Base-by-base conservation (phyloP, 495 filamentous ascomycete genomes). In the Tetracladium marchalianum region DNA sequence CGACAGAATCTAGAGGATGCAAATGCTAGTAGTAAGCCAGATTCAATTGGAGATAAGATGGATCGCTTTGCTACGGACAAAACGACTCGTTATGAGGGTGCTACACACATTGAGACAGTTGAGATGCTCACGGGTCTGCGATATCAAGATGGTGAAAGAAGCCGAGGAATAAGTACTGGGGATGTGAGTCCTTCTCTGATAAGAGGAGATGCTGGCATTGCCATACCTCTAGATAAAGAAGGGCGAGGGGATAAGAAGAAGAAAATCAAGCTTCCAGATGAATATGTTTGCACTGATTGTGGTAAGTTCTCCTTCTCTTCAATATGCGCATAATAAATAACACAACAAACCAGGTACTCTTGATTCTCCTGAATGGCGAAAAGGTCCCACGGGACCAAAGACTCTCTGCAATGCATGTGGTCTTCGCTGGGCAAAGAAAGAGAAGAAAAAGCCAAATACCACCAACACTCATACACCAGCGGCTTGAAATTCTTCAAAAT, bases 351-450 rank as follows among this genome's bases (percentile, higher is more conserved):
- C 39, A 78, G 75, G 75, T 7, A 93, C 87, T 1, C 69, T 89
- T 1, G 92, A 96, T 54, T 93, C 86, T 12, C 92, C 92, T 0
- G 92, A 98, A 68, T 98, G 92, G 92, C 75, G 92, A 46, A 97
- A 95, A 59, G 92, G 92, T 0, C 92, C 92, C 0, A 82, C 76
- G 44, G 92, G 92, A 6, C 92, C 92, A 3, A 97, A 98, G 66
- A 96, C 90, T 1, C 67, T 98, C 37, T 98, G 92, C 66, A 98
- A 98, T 70, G 92, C 92, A 17, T 98, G 92, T 66, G 92, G 92
- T 48, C 75, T 89, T 66, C 78, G 84, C 11, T 87, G 83, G 83
- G 82, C 84, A 1, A 88, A 88, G 59, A 84, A 80, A 54, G 81
- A 86, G 51, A 86, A 87, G 64, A 87, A 82, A 59, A 69, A 50